Evolutionary conservation across 106 monocot genomes (phyloP).

Genomic region (Dendrobium catenatum): DNA sequence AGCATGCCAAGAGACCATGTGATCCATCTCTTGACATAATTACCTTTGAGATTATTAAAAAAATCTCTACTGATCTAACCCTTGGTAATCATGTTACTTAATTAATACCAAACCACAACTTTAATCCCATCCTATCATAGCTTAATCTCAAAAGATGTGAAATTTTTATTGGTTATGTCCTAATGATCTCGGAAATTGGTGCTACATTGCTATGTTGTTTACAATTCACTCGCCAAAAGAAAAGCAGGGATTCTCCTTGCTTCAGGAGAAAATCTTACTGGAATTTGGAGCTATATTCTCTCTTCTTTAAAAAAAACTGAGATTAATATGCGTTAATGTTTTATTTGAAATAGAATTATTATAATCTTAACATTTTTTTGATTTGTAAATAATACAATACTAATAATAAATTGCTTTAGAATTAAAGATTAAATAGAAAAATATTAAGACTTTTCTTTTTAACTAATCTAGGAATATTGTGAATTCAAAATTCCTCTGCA

Average conservation of each 20-base stretch:
- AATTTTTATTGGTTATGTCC: neutral
- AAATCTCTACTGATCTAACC: neutral
- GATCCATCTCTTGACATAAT: conserved; percentile 3
- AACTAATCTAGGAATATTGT: no score
- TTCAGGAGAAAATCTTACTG: neutral
- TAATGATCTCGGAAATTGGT: neutral
- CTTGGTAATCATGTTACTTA: neutral
- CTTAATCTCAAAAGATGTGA: conserved; percentile 11
- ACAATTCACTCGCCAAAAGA: neutral
- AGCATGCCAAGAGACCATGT: conserved; percentile 7
- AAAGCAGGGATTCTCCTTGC: neutral
- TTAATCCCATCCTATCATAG: neutral
- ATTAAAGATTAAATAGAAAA: no score
- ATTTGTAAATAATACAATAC: neutral
- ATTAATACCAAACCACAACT: neutral
- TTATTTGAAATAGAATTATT: neutral
- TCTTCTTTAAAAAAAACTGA: neutral
- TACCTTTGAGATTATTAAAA: conserved; percentile 3
- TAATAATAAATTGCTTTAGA: no score
- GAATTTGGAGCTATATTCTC: neutral
- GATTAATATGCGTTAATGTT: neutral
- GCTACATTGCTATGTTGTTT: neutral
- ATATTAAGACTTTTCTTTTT: no score
- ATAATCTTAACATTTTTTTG: neutral
- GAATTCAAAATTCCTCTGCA: no score